Base-by-base conservation (phyloP, 192 early-diverging fungal genomes). In the Pilaira anomala region DNA sequence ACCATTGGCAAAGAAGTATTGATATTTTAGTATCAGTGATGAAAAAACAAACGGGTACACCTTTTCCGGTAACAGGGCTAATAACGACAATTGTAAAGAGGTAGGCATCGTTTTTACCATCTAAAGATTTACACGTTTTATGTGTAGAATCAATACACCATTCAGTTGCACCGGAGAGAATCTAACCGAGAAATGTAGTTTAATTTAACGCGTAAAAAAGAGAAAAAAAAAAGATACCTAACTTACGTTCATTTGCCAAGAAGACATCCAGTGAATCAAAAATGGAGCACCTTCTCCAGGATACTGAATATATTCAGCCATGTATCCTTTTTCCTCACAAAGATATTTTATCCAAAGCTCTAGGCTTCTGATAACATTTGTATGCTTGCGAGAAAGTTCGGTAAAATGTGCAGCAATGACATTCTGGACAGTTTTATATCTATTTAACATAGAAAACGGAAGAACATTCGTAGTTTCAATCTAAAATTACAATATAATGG, bases 21-120 rank as follows among this genome's bases (percentile, higher is more conserved):
- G 7, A 3, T 30, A 33, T 33, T 33, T 33, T 28, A 30, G 22
- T 28, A 16, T 54, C 29, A 7, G 52, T 54, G 11, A 54, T 33
- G 16, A 54, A 54, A 12, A 33, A 33, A 54, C 52, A 54, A 3
- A 54, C 52, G 25, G 52, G 52, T 1, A 54, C 25, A 30, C 52
- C 52, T 54, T 54, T 54, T 9, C 25, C 30, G 1, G 25, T 54
- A 1, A 33, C 29, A 26, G 24, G 24, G 16, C 29, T 54, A n/a
- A 5, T 18, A 2, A 33, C 25, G 16, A 54, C n/a, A 18, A 54
- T 54, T 12, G 25, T 54, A 54, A 33, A 54, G 1, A 54, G n/a
- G 16, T 54, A 54, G 6, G 22, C 7, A 54, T 54, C 52, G 25
- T 25, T 9, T 44, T 44, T 44, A 44, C 13, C 2, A 12, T 44